Conservation (phyloP, 805 yeast genomes). For the Lipomyces yamanashiensis region DNA sequence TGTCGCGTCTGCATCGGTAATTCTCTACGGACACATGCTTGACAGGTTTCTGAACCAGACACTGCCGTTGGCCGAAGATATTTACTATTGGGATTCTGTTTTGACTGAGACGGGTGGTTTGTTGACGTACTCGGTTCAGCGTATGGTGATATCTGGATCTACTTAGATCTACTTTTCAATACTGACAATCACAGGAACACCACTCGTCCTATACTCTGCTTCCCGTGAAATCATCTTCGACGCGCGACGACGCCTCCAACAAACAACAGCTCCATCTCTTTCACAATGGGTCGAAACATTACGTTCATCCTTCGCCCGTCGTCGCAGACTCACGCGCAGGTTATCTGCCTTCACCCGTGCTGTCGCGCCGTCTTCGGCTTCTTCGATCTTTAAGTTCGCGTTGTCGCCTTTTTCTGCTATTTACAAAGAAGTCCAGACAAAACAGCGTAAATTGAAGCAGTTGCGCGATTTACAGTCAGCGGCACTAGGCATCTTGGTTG, state of each 20-base stretch:
- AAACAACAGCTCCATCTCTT: slow-evolving; percentile 18
- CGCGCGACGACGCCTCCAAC: slow-evolving; percentile 18
- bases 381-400: slow-evolving; percentile 13
- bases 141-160: slow-evolving; percentile 30
- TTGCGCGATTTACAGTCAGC: slow-evolving; percentile 38
- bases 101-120: slow-evolving; percentile 45
- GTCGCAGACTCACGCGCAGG: slow-evolving; percentile 3
- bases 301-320: slow-evolving; percentile 16
- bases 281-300: slow-evolving; percentile 22
- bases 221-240: slow-evolving; percentile 31
- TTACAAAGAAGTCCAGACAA: slow-evolving; percentile 34
- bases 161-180: slow-evolving; percentile 28
- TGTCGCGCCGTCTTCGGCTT: neutral
- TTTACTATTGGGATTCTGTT: slow-evolving; percentile 54
- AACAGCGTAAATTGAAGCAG: slow-evolving; percentile 24
- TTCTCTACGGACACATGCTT: slow-evolving; percentile 46
- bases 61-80: slow-evolving; percentile 50
- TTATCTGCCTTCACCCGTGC: neutral
- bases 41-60: slow-evolving; percentile 50
- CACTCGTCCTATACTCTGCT: slow-evolving; percentile 21
- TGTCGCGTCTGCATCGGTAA: slow-evolving; percentile 44
- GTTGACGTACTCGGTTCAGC: slow-evolving; percentile 50
- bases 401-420: slow-evolving; percentile 34
- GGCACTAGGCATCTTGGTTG: slow-evolving; percentile 37
- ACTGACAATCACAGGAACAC: slow-evolving; percentile 24